Conservation (phyloP, 768 basidiomycete species). For the Phlebiopsis gigantea region DNA sequence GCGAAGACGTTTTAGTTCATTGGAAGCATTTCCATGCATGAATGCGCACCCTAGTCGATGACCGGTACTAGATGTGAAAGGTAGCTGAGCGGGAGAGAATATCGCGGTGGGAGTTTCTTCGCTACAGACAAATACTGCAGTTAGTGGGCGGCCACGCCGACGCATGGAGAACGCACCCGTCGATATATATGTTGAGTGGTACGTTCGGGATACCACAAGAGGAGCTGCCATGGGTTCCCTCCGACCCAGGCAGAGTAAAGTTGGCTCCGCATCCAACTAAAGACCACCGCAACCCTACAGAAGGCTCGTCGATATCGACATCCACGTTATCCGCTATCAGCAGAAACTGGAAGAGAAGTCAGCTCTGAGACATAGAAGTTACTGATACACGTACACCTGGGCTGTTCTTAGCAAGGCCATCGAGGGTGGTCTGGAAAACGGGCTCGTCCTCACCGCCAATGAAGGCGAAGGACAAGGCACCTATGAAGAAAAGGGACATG, state of each 20-base stretch:
- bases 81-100: conserved; percentile 45
- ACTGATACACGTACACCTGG: conserved; percentile 39
- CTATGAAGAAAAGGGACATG: conserved; percentile 44
- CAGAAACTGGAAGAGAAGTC: conserved; percentile 34
- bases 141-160: no score
- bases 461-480: conserved; percentile 44
- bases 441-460: conserved; percentile 39
- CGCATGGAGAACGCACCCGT: conserved; percentile 32
- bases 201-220: conserved; percentile 43
- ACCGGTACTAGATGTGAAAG: conserved; percentile 35
- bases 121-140: conserved; percentile 20
- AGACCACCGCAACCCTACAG: conserved; percentile 51
- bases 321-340: conserved; percentile 53
- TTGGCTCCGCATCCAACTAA: conserved; percentile 46
- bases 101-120: conserved; percentile 30
- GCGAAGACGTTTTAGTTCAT: background rate
- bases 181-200: conserved; percentile 41
- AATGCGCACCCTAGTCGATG: conserved; percentile 36
- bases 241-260: conserved; percentile 40
- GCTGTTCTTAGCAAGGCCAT: conserved; percentile 33
- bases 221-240: conserved; percentile 39
- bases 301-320: conserved; percentile 54
- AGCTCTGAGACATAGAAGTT: background rate
- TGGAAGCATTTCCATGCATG: background rate
- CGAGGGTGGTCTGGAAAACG: conserved; percentile 34